Evolutionary conservation across 768 basidiomycete genomes (phyloP).

Genomic region (Ramaria sp.): DNA sequence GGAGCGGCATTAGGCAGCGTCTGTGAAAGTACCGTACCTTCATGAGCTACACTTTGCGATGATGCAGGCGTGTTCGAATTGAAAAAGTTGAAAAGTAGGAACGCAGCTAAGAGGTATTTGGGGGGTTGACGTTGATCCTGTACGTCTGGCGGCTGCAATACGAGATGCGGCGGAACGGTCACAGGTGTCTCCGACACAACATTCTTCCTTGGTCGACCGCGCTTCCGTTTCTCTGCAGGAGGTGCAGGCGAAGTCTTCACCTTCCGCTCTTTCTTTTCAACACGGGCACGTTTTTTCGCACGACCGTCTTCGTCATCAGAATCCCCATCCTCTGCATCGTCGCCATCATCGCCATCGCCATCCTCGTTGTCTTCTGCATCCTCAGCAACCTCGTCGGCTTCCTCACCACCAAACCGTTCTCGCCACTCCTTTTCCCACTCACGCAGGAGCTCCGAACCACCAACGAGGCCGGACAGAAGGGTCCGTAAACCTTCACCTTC

Average conservation of each 20-base stretch:
- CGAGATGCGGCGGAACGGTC: conserved; percentile 12
- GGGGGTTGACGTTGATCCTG: conserved; percentile 11
- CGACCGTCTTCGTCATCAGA: conserved; percentile 38
- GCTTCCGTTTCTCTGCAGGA: conserved; percentile 67
- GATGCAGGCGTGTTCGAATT: conserved; percentile 41
- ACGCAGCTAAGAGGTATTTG: conserved; percentile 74
- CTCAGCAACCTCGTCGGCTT: conserved; percentile 45
- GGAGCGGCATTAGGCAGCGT: conserved; percentile 19
- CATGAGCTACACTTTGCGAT: conserved; percentile 24
- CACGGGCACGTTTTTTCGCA: conserved; percentile 56
- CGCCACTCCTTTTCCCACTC: conserved; percentile 75
- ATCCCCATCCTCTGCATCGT: conserved; percentile 41
- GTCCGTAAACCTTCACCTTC: conserved; percentile 69
- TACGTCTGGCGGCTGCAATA: conserved; percentile 17
- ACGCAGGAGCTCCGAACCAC: conserved; percentile 55
- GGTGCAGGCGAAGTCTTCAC: conserved; percentile 16
- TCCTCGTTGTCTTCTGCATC: conserved; percentile 10
- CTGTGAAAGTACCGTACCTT: conserved; percentile 46
- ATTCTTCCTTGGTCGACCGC: conserved; percentile 73
- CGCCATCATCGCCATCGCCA: conserved; percentile 25
- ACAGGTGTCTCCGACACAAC: conserved; percentile 26
- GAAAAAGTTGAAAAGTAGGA: conserved; percentile 80
- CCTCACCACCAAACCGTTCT: conserved; percentile 64
- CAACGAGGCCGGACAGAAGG: conserved; percentile 60
- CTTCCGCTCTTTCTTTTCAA: conserved; percentile 21